Percentiles rank a stretch among this genome's conserved stretches.
These are phyloP conservation scores for Dendrobium nobile DNA, from an alignment of 106 monocot genomes.

Conservation along the genomic window DNA sequence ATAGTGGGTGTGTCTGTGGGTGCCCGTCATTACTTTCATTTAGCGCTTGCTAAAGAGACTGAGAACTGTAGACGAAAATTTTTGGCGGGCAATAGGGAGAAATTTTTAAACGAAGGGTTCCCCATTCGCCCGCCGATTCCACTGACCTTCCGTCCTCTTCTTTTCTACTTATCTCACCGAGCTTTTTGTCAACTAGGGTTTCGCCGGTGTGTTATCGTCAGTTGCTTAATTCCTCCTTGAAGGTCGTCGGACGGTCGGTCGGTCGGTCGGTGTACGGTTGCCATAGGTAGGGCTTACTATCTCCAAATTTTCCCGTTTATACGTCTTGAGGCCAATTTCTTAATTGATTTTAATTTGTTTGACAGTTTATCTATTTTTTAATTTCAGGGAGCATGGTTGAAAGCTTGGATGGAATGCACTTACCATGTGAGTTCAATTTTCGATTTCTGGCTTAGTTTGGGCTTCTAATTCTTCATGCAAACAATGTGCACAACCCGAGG, in stretches of 20 bases:
- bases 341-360: background rate
- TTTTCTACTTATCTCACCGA: background rate
- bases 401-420: background rate
- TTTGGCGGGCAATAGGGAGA: background rate
- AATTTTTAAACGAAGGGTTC: background rate
- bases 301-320: background rate
- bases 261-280: background rate
- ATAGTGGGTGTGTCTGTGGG: background rate
- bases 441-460: background rate
- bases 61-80: background rate
- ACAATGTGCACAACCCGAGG: background rate
- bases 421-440: background rate
- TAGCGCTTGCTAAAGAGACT: background rate
- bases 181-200: background rate
- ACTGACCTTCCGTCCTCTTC: background rate
- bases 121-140: conserved; percentile 6
- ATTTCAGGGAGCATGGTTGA: background rate
- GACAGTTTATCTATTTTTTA: background rate
- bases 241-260: background rate
- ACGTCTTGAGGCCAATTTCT: background rate
- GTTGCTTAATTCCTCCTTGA: background rate
- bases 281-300: background rate
- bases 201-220: background rate
- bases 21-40: background rate
- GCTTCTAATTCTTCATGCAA: background rate